phyloP scores from a whole-genome alignment of 1,139 yeast genomes.

The Candida neerlandica region DNA sequence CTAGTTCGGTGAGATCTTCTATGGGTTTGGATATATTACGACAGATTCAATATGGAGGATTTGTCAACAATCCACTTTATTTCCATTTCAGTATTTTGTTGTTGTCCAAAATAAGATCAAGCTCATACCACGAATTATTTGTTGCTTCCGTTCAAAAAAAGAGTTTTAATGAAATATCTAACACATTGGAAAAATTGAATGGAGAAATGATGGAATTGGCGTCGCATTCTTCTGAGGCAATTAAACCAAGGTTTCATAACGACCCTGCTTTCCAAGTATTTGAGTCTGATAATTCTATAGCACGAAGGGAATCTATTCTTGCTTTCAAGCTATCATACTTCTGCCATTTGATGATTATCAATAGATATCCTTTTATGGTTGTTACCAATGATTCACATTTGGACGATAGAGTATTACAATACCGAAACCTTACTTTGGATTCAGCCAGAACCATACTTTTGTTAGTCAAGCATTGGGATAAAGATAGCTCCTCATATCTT shows the following conservation, averaged over 20 bases:
- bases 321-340: conserved; percentile 33
- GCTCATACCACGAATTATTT: conserved; percentile 32
- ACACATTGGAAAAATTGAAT: conserved; percentile 24
- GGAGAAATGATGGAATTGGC: conserved; percentile 22
- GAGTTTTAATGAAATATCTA: conserved; percentile 20
- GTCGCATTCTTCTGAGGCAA: conserved; percentile 16
- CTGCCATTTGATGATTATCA: conserved; percentile 38
- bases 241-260: conserved; percentile 28
- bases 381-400: conserved; percentile 19
- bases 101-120: conserved; percentile 31
- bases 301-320: conserved; percentile 22
- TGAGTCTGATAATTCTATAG: conserved; percentile 3
- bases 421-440: conserved; percentile 30
- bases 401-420: conserved; percentile 19
- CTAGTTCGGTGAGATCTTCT: background rate
- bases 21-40: conserved; percentile 1
- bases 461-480: conserved; percentile 24
- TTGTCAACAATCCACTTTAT: conserved; percentile 6
- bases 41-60: conserved; percentile 2
- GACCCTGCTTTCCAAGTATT: conserved; percentile 25
- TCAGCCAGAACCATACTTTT: conserved; percentile 40
- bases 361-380: conserved; percentile 35
- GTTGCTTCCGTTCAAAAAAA: conserved; percentile 27
- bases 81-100: conserved; percentile 20
- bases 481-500: conserved; percentile 23